Evolutionary conservation across 805 yeast species (phyloP).

Genomic region (Candida sphagnicola): DNA sequence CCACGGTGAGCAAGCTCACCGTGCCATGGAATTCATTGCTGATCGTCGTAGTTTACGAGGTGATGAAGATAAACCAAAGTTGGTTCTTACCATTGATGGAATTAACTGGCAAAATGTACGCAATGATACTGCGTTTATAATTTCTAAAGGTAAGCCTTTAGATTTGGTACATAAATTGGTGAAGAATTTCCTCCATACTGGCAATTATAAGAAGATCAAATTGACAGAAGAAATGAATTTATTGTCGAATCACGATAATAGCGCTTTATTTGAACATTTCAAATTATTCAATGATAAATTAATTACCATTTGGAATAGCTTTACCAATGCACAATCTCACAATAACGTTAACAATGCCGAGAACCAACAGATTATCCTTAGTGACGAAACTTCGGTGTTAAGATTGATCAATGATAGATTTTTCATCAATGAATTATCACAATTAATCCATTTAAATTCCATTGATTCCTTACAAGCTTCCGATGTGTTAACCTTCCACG

Average conservation of each 20-base stretch:
- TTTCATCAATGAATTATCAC: constrained; percentile 48
- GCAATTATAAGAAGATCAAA: constrained; percentile 4
- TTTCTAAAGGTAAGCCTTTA: neutral
- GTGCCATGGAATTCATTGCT: constrained; percentile 21
- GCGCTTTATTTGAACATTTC: constrained; percentile 13
- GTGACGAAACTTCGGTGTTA: constrained; percentile 20
- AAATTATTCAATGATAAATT: constrained; percentile 27
- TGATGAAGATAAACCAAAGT: constrained; percentile 17
- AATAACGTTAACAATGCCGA: neutral
- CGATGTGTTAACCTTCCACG: constrained; percentile 32
- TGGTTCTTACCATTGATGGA: constrained; percentile 41
- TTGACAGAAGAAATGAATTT: constrained; percentile 26
- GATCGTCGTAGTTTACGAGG: constrained; percentile 6
- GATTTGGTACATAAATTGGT: constrained; percentile 16
- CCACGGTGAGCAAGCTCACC: constrained; percentile 13
- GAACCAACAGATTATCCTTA: constrained; percentile 5
- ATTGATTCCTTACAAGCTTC: constrained; percentile 8
- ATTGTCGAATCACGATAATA: constrained; percentile 7
- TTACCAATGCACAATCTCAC: constrained; percentile 14
- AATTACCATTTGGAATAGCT: constrained; percentile 32
- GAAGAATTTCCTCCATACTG: constrained; percentile 4
- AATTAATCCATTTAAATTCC: constrained; percentile 39
- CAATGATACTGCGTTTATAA: neutral
- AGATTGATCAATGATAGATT: constrained; percentile 39
- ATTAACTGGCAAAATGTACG: constrained; percentile 20